Percentiles rank a stretch among this genome's conserved stretches.
These are phyloP conservation scores for Salix purpurea DNA, from an alignment of 345 rosid genomes.

Conservation along the genomic window DNA sequence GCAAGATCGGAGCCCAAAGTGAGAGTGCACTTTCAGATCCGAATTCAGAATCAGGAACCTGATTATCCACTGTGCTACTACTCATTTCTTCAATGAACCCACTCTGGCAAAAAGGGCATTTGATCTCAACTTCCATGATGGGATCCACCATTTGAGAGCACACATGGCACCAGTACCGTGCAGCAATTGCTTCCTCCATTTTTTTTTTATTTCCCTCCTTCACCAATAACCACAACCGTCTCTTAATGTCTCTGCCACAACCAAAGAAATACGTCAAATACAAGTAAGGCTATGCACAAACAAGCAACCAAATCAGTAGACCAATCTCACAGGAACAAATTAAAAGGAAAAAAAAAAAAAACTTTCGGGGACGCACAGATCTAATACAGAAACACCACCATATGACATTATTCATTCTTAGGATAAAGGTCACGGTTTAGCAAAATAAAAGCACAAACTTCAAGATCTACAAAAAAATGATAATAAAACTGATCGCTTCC, in stretches of 20 bases:
- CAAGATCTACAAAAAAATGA: not conserved
- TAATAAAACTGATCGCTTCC: not conserved
- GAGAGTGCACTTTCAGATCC: constrained; percentile 74
- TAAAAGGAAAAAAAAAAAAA: not conserved
- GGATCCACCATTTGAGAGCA: constrained; percentile 74
- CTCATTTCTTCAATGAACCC: constrained; percentile 57
- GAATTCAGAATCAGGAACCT: constrained; percentile 48
- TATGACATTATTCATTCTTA: not conserved
- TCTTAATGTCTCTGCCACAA: constrained; percentile 16
- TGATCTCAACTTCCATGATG: constrained; percentile 61
- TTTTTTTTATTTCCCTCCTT: constrained; percentile 4
- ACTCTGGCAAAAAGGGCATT: constrained; percentile 72
- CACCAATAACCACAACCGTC: not conserved
- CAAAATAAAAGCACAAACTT: not conserved
- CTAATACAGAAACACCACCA: not conserved
- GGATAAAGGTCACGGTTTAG: not conserved
- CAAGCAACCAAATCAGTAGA: not conserved
- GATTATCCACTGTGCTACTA: constrained; percentile 21
- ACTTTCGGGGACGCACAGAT: not conserved
- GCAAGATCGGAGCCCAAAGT: constrained; percentile 79
- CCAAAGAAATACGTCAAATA: not conserved
- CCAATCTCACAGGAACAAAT: not conserved
- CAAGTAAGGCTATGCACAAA: not conserved
- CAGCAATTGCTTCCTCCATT: constrained; percentile 49
- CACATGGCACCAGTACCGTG: constrained; percentile 60